Percentiles rank a stretch among this genome's conserved stretches.
phyloP scores from a whole-genome alignment of 1,139 yeast genomes.

The Pneumocystis jirovecii region DNA sequence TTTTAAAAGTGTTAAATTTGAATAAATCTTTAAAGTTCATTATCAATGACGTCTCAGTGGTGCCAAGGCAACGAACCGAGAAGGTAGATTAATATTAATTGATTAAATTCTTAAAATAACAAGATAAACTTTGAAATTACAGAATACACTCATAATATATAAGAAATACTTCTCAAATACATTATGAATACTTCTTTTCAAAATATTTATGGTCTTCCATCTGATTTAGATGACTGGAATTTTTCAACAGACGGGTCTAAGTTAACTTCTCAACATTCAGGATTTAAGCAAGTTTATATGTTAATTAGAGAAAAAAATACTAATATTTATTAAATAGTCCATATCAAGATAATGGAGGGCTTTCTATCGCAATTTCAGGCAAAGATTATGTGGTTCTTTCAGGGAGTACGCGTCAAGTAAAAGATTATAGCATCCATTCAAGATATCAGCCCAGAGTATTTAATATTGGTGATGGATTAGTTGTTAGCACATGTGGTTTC shows the following conservation, averaged over 20 bases:
- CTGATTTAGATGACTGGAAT: background rate
- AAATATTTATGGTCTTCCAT: background rate
- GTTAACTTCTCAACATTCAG: background rate
- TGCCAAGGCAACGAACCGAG: background rate
- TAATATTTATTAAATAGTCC: background rate
- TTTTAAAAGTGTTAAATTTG: background rate
- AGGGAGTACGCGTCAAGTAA: constrained; percentile 93
- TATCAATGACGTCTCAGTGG: background rate
- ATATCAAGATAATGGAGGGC: constrained; percentile 73
- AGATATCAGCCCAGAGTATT: constrained; percentile 85
- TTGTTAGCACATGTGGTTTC: constrained; percentile 89
- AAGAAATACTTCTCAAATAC: too few species aligned
- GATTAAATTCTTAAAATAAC: too few species aligned
- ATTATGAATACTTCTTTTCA: background rate
- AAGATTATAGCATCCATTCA: constrained; percentile 85
- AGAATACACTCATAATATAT: background rate
- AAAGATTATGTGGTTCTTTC: constrained; percentile 93
- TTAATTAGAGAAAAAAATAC: background rate
- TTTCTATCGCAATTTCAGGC: constrained; percentile 94
- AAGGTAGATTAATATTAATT: too few species aligned
- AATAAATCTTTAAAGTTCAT: background rate
- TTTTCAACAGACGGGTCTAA: background rate
- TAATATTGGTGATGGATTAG: constrained; percentile 74
- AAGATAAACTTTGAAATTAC: too few species aligned
- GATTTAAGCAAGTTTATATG: background rate